A percentile compares a stretch with the other conserved stretches of the same genome.
Evolutionary conservation across 2,329 filamentous ascomycete species (phyloP).

Genomic region (Dactylellina parvicollis): DNA sequence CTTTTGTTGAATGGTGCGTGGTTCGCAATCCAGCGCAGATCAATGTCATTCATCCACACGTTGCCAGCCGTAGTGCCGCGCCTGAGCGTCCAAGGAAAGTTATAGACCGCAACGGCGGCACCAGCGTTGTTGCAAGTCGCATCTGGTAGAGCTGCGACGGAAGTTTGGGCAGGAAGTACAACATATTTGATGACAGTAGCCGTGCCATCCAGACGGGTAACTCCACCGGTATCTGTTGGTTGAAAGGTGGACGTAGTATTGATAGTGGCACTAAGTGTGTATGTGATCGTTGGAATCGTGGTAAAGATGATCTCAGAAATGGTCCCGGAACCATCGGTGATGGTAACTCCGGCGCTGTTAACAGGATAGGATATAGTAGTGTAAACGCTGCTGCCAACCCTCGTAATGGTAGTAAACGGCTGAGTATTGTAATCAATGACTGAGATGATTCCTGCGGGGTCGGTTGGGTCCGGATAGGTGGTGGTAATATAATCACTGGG

Average conservation of each 20-base stretch:
- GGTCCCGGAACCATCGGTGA: slow-evolving; percentile 1
- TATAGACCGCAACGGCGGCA: neutral
- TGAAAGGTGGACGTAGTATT: neutral
- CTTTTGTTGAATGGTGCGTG: neutral
- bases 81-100: neutral
- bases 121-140: neutral
- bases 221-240: slow-evolving; percentile 1
- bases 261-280: neutral
- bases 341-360: neutral
- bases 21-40: neutral
- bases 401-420: neutral
- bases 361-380: neutral
- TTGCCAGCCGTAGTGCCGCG: neutral
- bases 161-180: neutral
- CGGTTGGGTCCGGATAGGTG: neutral
- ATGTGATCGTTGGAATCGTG: slow-evolving; percentile 13
- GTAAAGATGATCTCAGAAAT: neutral
- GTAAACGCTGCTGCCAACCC: neutral
- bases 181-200: slow-evolving; percentile 4
- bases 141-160: neutral
- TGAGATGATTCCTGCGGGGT: neutral
- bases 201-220: slow-evolving; percentile 1
- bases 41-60: neutral
- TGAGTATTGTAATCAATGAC: neutral
- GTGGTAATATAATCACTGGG: neutral